Evolutionary conservation across 768 basidiomycete genomes (phyloP).

Genomic region (Amanita phalloides): DNA sequence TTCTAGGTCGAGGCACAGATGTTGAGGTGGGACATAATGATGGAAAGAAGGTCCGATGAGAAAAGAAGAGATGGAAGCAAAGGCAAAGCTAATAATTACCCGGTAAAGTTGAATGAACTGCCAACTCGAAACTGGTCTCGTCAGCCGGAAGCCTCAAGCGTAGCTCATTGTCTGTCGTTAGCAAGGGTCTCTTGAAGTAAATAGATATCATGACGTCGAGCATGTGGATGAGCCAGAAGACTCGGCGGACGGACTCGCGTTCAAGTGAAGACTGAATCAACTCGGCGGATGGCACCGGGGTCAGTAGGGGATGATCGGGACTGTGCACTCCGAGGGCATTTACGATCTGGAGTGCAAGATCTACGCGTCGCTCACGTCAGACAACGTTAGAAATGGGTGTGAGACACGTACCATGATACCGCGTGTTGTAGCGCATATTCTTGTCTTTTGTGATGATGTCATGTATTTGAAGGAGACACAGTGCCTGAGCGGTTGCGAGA

Average conservation of each 20-base stretch:
- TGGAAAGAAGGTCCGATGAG: slow-evolving; percentile 2
- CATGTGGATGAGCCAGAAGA: slow-evolving; percentile 70
- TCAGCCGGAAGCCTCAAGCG: slow-evolving; percentile 67
- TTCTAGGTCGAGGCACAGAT: slow-evolving; percentile 31
- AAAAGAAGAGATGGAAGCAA: slow-evolving; percentile 3
- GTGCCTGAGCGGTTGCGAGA: slow-evolving; percentile 65
- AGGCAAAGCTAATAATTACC: slow-evolving; percentile 22
- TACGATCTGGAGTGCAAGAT: slow-evolving; percentile 57
- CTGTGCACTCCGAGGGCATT: slow-evolving; percentile 55
- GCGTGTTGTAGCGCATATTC: slow-evolving; percentile 24
- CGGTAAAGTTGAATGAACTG: slow-evolving; percentile 43
- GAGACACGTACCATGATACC: slow-evolving; percentile 36
- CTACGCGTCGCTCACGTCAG: slow-evolving; percentile 22
- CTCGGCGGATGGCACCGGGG: slow-evolving; percentile 47
- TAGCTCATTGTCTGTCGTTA: slow-evolving; percentile 33
- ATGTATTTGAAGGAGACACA: slow-evolving; percentile 63
- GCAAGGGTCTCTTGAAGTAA: slow-evolving; percentile 34
- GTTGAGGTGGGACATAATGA: background rate
- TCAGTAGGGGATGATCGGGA: slow-evolving; percentile 49
- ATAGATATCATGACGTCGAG: slow-evolving; percentile 40
- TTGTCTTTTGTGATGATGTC: slow-evolving; percentile 40
- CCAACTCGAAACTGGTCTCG: slow-evolving; percentile 73
- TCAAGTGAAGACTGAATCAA: slow-evolving; percentile 55
- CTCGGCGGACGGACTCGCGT: slow-evolving; percentile 69
- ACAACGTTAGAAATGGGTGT: slow-evolving; percentile 8